These are phyloP conservation scores for Venturia pyrina DNA, from an alignment of 2,329 filamentous ascomycete genomes.

Conservation along the genomic window DNA sequence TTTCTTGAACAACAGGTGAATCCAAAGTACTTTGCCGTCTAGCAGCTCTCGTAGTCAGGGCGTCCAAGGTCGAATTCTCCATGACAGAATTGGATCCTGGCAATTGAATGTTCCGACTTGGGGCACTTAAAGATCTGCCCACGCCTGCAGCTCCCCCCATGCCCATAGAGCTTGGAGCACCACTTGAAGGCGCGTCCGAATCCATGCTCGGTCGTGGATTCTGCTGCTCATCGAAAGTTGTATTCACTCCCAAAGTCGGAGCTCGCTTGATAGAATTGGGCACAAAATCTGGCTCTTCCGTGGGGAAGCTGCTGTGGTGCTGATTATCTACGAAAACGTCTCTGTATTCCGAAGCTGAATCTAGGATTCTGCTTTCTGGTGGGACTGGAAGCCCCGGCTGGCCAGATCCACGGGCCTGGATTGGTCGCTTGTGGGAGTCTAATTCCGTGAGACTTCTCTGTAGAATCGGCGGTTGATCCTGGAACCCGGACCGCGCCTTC, in stretches of 20 bases:
- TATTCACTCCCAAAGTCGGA: slow-evolving; percentile 30
- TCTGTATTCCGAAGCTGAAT: slow-evolving; percentile 7
- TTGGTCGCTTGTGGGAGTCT: slow-evolving; percentile 23
- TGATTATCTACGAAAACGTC: neutral
- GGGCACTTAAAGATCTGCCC: neutral
- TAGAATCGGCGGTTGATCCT: slow-evolving; percentile 15
- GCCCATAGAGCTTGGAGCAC: neutral
- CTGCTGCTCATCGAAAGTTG: slow-evolving; percentile 35
- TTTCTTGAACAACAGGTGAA: slow-evolving; percentile 9
- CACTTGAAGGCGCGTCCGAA: slow-evolving; percentile 10
- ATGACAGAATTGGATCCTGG: neutral
- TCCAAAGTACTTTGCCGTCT: neutral
- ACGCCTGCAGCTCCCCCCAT: neutral
- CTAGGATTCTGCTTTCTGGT: neutral
- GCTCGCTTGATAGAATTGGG: slow-evolving; percentile 47
- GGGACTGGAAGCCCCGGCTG: neutral
- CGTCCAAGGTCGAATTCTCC: slow-evolving; percentile 2
- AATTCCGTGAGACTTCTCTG: slow-evolving; percentile 15
- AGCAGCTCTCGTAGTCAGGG: neutral
- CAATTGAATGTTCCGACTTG: neutral
- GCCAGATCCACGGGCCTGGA: slow-evolving; percentile 15
- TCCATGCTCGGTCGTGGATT: slow-evolving; percentile 23
- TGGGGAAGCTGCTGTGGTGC: neutral
- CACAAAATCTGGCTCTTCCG: slow-evolving; percentile 34
- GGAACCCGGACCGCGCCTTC: slow-evolving; percentile 21